Conservation (phyloP, 305 asterid genomes). For the Lippia alba region DNA sequence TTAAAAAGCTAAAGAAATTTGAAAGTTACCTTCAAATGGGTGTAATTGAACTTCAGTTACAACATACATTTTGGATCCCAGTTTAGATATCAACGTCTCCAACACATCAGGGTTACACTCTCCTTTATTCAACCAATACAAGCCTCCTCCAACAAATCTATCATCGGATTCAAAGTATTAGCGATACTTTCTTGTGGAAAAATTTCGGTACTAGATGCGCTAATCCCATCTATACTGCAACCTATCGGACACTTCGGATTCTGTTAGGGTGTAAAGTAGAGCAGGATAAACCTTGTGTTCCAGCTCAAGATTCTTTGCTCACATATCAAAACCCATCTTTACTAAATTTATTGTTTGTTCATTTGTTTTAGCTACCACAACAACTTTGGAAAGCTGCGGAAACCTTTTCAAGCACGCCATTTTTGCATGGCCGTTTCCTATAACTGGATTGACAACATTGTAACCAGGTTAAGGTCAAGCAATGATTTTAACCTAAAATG, state of each 20-base stretch:
- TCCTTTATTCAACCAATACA: constrained; percentile 80
- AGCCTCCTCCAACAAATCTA: constrained; percentile 35
- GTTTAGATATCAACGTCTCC: constrained; percentile 55
- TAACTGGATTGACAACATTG: constrained; percentile 29
- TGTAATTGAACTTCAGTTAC: constrained; percentile 54
- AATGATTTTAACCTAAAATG: too few relatives aligned
- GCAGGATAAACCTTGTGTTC: constrained; percentile 57
- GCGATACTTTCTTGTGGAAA: constrained; percentile 45
- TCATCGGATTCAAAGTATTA: constrained; percentile 51
- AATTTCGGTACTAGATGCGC: constrained; percentile 72
- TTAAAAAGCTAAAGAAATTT: neutral
- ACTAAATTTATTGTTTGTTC: constrained; percentile 6
- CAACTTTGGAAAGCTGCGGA: constrained; percentile 34
- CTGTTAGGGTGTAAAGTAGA: constrained; percentile 45
- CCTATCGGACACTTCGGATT: constrained; percentile 35
- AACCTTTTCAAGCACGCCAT: constrained; percentile 38
- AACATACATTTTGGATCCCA: constrained; percentile 47
- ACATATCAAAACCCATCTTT: constrained; percentile 25
- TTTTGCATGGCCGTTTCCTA: constrained; percentile 42
- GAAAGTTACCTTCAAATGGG: constrained; percentile 72
- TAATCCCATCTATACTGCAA: constrained; percentile 49
- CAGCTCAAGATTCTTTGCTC: constrained; percentile 31
- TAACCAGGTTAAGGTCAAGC: too few relatives aligned
- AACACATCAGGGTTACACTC: constrained; percentile 54
- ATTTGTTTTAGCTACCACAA: neutral